Percentiles rank a stretch among this genome's conserved stretches.
phyloP scores from a whole-genome alignment of 345 rosid genomes.

The Arabis hirsuta region DNA sequence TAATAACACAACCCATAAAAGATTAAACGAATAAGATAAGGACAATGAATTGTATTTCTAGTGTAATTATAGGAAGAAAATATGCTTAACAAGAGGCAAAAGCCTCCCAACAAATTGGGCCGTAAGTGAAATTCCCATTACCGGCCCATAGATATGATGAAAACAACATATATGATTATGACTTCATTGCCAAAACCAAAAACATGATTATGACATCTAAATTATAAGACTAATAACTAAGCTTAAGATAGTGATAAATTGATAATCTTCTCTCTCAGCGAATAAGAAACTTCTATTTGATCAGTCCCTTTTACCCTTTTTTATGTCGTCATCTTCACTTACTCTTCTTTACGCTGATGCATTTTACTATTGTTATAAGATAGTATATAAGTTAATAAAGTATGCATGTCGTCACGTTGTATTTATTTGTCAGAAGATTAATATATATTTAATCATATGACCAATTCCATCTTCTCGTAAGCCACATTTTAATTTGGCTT shows the following conservation, averaged over 20 bases:
- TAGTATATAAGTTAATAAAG: constrained; percentile 18
- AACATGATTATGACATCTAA: background rate
- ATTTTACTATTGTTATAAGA: background rate
- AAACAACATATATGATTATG: background rate
- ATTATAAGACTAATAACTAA: background rate
- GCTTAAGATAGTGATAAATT: constrained; percentile 2
- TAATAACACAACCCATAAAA: no score
- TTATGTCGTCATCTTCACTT: constrained; percentile 26
- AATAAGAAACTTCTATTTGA: no score
- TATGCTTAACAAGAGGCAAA: background rate
- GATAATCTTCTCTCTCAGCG: background rate
- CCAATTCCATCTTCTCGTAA: constrained; percentile 22
- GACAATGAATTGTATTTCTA: background rate
- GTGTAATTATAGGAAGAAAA: background rate
- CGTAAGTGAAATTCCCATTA: background rate
- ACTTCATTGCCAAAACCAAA: background rate
- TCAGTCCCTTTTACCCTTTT: background rate
- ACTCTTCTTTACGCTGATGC: background rate
- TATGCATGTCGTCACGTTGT: constrained; percentile 43
- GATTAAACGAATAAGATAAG: no score
- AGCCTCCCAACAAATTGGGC: constrained; percentile 12
- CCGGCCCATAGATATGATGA: background rate
- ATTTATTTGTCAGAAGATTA: constrained; percentile 17
- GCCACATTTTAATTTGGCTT: constrained; percentile 25
- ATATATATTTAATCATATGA: background rate